Evolutionary conservation across 495 filamentous ascomycete species (phyloP).

Genomic region (Penicillium longicatenatum): DNA sequence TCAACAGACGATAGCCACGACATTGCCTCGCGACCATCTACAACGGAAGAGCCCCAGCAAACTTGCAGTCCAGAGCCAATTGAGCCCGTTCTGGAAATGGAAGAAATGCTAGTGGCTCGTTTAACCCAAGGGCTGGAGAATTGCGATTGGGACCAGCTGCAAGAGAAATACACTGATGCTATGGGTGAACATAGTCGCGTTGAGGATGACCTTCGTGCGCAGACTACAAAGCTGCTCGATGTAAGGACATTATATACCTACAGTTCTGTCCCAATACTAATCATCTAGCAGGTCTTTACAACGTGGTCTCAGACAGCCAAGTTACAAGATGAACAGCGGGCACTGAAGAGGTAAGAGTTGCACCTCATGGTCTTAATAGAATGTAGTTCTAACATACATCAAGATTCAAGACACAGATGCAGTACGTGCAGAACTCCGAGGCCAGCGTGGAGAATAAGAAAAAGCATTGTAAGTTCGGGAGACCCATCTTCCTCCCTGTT

Average conservation of each 20-base stretch:
- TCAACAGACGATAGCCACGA: background rate
- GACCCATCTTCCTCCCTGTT: background rate
- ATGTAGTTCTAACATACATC: background rate
- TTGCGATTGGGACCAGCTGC: conserved; percentile 70
- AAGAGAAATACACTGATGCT: conserved; percentile 60
- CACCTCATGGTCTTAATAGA: background rate
- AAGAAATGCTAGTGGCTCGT: conserved; percentile 18
- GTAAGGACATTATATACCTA: conserved; percentile 34
- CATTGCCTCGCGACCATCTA: background rate
- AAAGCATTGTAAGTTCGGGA: conserved; percentile 61
- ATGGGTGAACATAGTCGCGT: conserved; percentile 59
- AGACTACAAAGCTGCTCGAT: conserved; percentile 64
- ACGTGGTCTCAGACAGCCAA: conserved; percentile 68
- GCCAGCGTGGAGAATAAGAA: conserved; percentile 67
- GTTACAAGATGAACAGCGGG: conserved; percentile 68
- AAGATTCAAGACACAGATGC: conserved; percentile 75
- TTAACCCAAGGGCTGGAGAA: conserved; percentile 32
- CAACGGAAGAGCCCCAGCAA: background rate
- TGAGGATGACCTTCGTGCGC: conserved; percentile 62
- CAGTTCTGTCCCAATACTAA: background rate
- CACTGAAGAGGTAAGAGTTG: conserved; percentile 59
- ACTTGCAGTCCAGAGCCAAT: conserved; percentile 16
- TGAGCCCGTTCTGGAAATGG: conserved; percentile 8
- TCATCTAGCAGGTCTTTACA: conserved; percentile 56
- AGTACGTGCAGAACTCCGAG: conserved; percentile 72